Evolutionary conservation across 202 grass and related monocot species (phyloP), one percentile per base, ranked within the genome.

Genomic region (Alloteropsis angusta): DNA sequence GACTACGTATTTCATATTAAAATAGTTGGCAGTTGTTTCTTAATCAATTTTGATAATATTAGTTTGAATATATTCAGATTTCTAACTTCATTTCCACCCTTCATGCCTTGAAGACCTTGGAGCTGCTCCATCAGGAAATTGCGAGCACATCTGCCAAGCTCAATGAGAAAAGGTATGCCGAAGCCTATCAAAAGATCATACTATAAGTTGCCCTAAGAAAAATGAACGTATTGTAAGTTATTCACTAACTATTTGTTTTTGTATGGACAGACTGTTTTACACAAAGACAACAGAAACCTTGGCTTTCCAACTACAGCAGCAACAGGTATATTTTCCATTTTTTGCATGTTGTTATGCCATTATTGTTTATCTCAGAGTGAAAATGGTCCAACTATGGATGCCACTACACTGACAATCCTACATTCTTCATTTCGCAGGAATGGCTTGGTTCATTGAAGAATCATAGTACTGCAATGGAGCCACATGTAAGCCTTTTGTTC

Each of bases 121-220:
- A 94, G 77, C 89, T 97, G 66, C 87, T 97, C 30, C 82, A 88
- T 72, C 89, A 93, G 88, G 91, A 92, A 88, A 84, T 85, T 54
- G 43, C 45, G 71, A 90, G 57, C 70, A 52, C 65, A 54, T 69
- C 55, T 60, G 30, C 67, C 75, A 92, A 87, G 73, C 80, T 88
- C 41, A 78, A 15, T 68, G 76, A 89, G 65, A 93, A 85, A 77
- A 90, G 88, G 94, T 97, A 70, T 73, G 25, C 16, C 17, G 52
- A 44, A 61, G 47, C 53, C 11, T 59, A 46, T 52, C 10, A 30
- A 67, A 60, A 66, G 53, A 23, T 45, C 23, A 60, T 45, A 42
- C 16, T 76, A 17, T 70, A 41, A 69, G 39, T 72, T 65, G 45
- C 14, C 45, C 15, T 15, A 65, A 63, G 34, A 32, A 54, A 34